phyloP scores from a whole-genome alignment of 1,284 basidiomycete species.

The Ganoderma leucocontextum region DNA sequence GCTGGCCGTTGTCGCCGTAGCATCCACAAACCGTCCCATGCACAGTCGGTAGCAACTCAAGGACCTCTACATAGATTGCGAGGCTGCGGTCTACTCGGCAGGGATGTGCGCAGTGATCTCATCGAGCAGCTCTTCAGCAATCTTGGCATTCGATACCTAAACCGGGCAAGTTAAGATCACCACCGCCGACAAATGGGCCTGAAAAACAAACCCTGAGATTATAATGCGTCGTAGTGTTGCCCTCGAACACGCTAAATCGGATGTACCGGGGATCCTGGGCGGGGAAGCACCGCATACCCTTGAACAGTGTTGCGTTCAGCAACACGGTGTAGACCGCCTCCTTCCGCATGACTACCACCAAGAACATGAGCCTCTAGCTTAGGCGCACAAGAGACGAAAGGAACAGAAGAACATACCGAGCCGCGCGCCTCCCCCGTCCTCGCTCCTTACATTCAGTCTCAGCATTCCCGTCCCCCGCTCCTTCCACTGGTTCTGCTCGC shows the following conservation, averaged over 20 bases:
- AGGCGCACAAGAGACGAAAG: neutral
- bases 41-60: neutral
- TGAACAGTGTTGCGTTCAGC: slow-evolving; percentile 88
- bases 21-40: neutral
- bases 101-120: slow-evolving; percentile 48
- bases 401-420: slow-evolving; percentile 59
- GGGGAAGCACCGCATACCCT: slow-evolving; percentile 83
- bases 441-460: slow-evolving; percentile 80
- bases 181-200: neutral
- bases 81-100: slow-evolving; percentile 24
- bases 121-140: slow-evolving; percentile 45
- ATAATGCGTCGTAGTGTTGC: slow-evolving; percentile 71
- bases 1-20: neutral
- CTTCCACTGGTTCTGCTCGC: slow-evolving; percentile 79
- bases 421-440: slow-evolving; percentile 76
- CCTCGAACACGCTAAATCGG: slow-evolving; percentile 79
- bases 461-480: slow-evolving; percentile 88
- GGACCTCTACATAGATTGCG: neutral
- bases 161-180: neutral
- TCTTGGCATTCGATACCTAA: slow-evolving; percentile 46
- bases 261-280: slow-evolving; percentile 85
- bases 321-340: slow-evolving; percentile 90
- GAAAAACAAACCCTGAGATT: slow-evolving; percentile 74
- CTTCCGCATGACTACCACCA: slow-evolving; percentile 86
- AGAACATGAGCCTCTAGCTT: slow-evolving; percentile 4